Evolutionary conservation across 108 stramenopile genomes (phyloP).

Genomic region (Aurantiochytrium sp.): DNA sequence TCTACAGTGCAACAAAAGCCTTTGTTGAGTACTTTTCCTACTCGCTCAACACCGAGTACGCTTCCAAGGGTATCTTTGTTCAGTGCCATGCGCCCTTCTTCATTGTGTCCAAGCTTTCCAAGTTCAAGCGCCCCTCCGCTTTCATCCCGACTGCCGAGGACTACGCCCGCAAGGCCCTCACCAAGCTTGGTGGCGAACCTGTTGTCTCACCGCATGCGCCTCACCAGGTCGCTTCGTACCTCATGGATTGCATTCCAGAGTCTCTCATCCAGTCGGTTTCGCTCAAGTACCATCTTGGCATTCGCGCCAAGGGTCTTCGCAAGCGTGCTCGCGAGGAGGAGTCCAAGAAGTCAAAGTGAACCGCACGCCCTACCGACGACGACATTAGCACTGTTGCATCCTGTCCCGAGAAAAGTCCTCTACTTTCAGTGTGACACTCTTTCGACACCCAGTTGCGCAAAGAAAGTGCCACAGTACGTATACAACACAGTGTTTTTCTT

Average conservation of each 20-base stretch:
- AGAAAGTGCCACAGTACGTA: background rate
- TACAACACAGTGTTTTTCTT: background rate
- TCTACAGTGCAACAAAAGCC: conserved; percentile 90
- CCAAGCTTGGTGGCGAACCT: conserved; percentile 70
- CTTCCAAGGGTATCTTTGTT: conserved; percentile 72
- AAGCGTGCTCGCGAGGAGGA: conserved; percentile 56
- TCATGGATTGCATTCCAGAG: conserved; percentile 65
- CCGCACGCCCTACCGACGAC: conserved; percentile 40
- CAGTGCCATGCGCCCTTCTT: conserved; percentile 95
- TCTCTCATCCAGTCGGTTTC: conserved; percentile 57
- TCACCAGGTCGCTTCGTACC: conserved; percentile 82
- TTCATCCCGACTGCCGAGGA: conserved; percentile 74
- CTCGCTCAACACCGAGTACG: conserved; percentile 56
- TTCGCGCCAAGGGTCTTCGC: conserved; percentile 80
- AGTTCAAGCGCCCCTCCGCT: conserved; percentile 73
- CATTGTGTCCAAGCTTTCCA: conserved; percentile 93
- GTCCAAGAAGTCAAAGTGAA: conserved; percentile 72
- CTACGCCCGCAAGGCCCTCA: conserved; percentile 68
- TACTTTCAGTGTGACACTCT: background rate
- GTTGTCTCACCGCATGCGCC: conserved; percentile 80
- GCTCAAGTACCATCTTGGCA: conserved; percentile 22
- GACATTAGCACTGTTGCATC: background rate
- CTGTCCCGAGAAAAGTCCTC: background rate
- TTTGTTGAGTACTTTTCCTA: conserved; percentile 87
- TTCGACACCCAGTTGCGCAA: background rate